Percentiles rank a stretch among this genome's conserved stretches.
Evolutionary conservation across 495 filamentous ascomycete species (phyloP).

Genomic region (Talaromyces trachyspermus): DNA sequence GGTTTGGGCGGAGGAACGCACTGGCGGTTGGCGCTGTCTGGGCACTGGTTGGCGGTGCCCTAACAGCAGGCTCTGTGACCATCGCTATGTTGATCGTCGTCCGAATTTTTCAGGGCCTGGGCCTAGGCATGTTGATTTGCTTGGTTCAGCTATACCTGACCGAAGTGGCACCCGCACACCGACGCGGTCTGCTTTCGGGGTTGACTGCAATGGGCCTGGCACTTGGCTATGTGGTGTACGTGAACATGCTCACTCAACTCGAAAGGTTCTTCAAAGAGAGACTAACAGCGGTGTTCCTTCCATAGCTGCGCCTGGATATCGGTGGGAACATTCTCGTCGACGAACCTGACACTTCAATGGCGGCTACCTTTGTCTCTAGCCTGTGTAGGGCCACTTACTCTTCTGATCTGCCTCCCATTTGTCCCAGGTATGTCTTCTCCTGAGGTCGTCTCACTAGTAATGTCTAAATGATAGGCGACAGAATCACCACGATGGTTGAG

Average conservation of each 20-base stretch:
- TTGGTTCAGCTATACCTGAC: conserved; percentile 2
- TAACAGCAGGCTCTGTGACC: conserved; percentile 1
- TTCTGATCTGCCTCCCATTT: conserved; percentile 2
- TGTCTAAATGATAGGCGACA: conserved; percentile 2
- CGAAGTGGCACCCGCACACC: conserved; percentile 1
- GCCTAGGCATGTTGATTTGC: conserved; percentile 3
- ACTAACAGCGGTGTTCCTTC: background rate
- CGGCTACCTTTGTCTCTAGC: background rate
- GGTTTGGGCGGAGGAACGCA: background rate
- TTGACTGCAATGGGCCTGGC: conserved; percentile 1
- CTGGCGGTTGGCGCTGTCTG: background rate
- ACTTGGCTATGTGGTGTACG: conserved; percentile 1
- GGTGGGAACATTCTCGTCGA: conserved; percentile 1
- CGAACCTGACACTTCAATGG: conserved; percentile 3
- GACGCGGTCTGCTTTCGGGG: background rate
- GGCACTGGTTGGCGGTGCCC: conserved; percentile 7
- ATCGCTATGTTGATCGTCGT: background rate
- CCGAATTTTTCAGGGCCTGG: conserved; percentile 1
- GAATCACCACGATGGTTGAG: conserved; percentile 3
- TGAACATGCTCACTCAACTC: background rate
- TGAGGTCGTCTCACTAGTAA: conserved; percentile 1
- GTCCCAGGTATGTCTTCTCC: conserved; percentile 1
- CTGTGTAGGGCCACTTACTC: background rate
- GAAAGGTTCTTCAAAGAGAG: background rate
- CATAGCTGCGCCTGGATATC: background rate